These are phyloP conservation scores for Globisporangium echinulatum DNA, from an alignment of 352 stramenopile genomes.

Conservation along the genomic window DNA sequence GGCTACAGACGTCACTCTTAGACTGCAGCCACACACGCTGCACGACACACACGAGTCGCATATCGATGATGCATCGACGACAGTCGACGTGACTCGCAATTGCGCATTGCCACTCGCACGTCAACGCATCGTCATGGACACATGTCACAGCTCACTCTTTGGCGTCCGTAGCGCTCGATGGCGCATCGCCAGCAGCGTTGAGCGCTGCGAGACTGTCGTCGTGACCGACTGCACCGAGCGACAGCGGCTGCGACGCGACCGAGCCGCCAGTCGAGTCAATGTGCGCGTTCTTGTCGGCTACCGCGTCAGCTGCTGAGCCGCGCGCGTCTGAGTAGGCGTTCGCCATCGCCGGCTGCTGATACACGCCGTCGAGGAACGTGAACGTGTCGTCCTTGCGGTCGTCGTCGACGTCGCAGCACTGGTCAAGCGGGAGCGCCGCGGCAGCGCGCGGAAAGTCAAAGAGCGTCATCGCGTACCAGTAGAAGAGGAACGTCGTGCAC, in stretches of 20 bases:
- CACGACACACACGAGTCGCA: no score
- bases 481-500: slow-evolving; percentile 50
- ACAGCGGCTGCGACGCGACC: slow-evolving; percentile 24
- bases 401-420: slow-evolving; percentile 60
- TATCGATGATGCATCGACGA: no score
- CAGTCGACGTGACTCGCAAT: background rate
- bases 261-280: slow-evolving; percentile 17
- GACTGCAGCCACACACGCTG: no score
- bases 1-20: no score
- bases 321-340: slow-evolving; percentile 15
- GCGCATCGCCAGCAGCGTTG: slow-evolving; percentile 30
- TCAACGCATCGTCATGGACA: no score
- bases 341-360: slow-evolving; percentile 61
- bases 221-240: slow-evolving; percentile 20
- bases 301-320: background rate
- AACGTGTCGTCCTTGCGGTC: slow-evolving; percentile 42
- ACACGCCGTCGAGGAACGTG: slow-evolving; percentile 60
- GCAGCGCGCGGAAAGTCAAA: slow-evolving; percentile 38
- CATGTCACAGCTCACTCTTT: slow-evolving; percentile 2
- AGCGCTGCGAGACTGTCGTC: slow-evolving; percentile 33
- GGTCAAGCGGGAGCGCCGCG: slow-evolving; percentile 49
- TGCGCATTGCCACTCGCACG: background rate
- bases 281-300: slow-evolving; percentile 11
- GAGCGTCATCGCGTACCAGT: slow-evolving; percentile 55
- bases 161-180: slow-evolving; percentile 7